Evolutionary conservation across 352 stramenopile genomes (phyloP).

Genomic region (Phytophthora agathidicida): DNA sequence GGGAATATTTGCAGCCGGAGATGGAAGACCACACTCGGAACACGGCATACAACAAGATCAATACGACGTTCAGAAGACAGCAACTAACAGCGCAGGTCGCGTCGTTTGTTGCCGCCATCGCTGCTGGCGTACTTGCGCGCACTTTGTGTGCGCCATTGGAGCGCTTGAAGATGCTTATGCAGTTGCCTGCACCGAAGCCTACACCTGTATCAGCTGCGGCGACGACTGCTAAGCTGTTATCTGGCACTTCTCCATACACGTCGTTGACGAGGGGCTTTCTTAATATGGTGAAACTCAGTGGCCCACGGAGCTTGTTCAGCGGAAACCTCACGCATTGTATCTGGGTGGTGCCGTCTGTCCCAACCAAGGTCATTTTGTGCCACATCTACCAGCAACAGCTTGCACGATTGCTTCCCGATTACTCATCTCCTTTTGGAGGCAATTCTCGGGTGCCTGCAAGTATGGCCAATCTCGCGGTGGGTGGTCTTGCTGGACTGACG

Average conservation of each 20-base stretch:
- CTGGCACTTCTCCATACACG: conserved; percentile 40
- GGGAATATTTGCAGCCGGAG: conserved; percentile 51
- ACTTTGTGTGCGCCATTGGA: conserved; percentile 78
- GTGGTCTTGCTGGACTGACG: conserved; percentile 69
- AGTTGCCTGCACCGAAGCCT: conserved; percentile 48
- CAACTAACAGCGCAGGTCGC: conserved; percentile 46
- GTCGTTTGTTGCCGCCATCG: conserved; percentile 69
- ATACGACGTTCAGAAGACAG: conserved; percentile 22
- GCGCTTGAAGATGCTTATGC: conserved; percentile 85
- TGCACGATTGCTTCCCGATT: conserved; percentile 20
- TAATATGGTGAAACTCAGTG: conserved; percentile 77
- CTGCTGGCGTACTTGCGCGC: conserved; percentile 61
- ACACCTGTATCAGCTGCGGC: conserved; percentile 3
- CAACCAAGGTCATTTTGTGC: conserved; percentile 80
- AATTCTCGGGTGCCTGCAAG: conserved; percentile 38
- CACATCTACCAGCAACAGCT: conserved; percentile 74
- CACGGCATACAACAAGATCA: conserved; percentile 29
- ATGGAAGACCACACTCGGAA: conserved; percentile 27
- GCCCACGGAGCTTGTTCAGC: conserved; percentile 68
- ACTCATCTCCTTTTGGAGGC: conserved; percentile 13
- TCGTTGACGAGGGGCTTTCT: conserved; percentile 55
- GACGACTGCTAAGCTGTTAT: conserved; percentile 7
- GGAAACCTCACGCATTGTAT: conserved; percentile 84
- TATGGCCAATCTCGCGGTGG: conserved; percentile 64
- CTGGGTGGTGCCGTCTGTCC: conserved; percentile 82